These are phyloP conservation scores for Irpex sp. DNA, from an alignment of 1,284 basidiomycete genomes.

Conservation along the genomic window DNA sequence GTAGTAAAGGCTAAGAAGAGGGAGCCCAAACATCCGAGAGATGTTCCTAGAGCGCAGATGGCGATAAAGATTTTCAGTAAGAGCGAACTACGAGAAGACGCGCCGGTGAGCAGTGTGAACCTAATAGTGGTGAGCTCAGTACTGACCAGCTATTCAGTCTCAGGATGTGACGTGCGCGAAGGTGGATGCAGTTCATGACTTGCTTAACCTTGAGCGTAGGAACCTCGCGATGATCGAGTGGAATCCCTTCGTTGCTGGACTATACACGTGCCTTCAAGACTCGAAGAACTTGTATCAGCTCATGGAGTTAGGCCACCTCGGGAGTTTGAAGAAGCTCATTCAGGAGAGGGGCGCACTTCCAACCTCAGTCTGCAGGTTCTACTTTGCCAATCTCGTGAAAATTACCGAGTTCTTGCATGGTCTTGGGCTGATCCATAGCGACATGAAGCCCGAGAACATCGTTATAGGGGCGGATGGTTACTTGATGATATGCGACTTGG, in stretches of 20 bases:
- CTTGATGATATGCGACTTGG: conserved; percentile 74
- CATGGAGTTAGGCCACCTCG: conserved; percentile 44
- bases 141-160: background rate
- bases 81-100: background rate
- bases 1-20: conserved; percentile 1
- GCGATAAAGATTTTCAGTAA: conserved; percentile 7
- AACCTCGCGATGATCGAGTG: conserved; percentile 40
- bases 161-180: background rate
- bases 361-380: conserved; percentile 38
- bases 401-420: conserved; percentile 72
- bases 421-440: conserved; percentile 77
- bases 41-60: background rate
- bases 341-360: conserved; percentile 28
- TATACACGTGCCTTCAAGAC: conserved; percentile 44
- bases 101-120: conserved; percentile 2
- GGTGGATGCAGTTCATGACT: conserved; percentile 7
- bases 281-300: conserved; percentile 41
- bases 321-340: conserved; percentile 37
- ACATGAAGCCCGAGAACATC: conserved; percentile 85
- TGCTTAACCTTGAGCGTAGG: conserved; percentile 37
- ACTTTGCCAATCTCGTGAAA: conserved; percentile 58
- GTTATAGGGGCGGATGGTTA: conserved; percentile 61
- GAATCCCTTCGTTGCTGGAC: conserved; percentile 47
- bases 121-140: background rate
- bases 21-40: background rate